These are phyloP conservation scores for Hemerocallis citrina DNA, from an alignment of 106 monocot genomes.

Conservation along the genomic window DNA sequence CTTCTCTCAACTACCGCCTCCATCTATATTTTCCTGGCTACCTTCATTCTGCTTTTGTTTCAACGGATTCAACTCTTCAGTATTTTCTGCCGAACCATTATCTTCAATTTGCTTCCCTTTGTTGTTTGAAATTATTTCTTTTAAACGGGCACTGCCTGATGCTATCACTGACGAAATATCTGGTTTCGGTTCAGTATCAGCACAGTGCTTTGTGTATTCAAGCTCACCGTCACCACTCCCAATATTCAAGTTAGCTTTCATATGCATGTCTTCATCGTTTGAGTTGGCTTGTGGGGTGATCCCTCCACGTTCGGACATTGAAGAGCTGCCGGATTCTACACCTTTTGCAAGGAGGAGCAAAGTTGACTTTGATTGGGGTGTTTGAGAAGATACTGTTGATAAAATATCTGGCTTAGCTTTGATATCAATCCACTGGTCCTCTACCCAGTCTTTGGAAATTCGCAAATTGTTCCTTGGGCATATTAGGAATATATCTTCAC, in stretches of 20 bases:
- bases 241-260: too few species aligned
- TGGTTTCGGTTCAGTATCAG: conserved; percentile 43
- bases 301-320: conserved; percentile 12
- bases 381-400: conserved; percentile 25
- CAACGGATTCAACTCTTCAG: background rate
- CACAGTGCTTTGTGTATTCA: conserved; percentile 47
- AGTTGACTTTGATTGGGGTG: conserved; percentile 22
- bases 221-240: too few species aligned
- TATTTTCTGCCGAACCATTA: background rate
- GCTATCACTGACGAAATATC: conserved; percentile 33
- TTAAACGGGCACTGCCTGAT: conserved; percentile 12
- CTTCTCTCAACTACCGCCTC: conserved; percentile 2
- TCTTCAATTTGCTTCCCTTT: conserved; percentile 6
- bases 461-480: conserved; percentile 46
- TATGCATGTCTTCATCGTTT: conserved; percentile 6
- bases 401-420: conserved; percentile 49
- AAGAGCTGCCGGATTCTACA: conserved; percentile 22
- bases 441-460: conserved; percentile 75
- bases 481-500: conserved; percentile 50
- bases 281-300: conserved; percentile 3
- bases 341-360: conserved; percentile 15
- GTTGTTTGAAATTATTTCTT: conserved; percentile 11
- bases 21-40: conserved; percentile 3
- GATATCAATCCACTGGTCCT: conserved; percentile 54
- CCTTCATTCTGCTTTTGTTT: conserved; percentile 11